These are phyloP conservation scores for Globisporangium barbulae DNA, from an alignment of 352 stramenopile species.

Conservation along the genomic window DNA sequence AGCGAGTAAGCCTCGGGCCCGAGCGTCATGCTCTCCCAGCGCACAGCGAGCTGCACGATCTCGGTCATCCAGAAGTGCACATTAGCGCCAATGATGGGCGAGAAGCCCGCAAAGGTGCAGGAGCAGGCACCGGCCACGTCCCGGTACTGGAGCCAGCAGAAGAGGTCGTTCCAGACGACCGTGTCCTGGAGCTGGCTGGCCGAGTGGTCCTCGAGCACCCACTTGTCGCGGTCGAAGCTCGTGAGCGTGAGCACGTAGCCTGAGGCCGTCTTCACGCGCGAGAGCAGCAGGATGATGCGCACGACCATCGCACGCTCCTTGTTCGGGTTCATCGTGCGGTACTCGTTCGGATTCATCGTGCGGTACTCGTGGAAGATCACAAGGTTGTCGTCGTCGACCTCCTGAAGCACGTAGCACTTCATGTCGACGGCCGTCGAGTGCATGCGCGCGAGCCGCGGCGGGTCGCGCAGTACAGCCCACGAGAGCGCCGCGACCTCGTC, in stretches of 20 bases:
- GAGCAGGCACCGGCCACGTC: background rate
- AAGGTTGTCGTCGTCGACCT: constrained; percentile 16
- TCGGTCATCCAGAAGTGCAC: constrained; percentile 14
- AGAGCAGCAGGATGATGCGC: constrained; percentile 9
- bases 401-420: constrained; percentile 12
- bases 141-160: constrained; percentile 15
- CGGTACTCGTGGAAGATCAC: constrained; percentile 14
- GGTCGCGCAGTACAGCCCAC: constrained; percentile 9
- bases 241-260: background rate
- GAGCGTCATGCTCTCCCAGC: constrained; percentile 10
- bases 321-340: constrained; percentile 10
- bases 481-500: background rate
- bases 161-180: constrained; percentile 16
- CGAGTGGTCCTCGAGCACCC: constrained; percentile 2
- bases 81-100: background rate
- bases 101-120: constrained; percentile 11
- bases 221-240: constrained; percentile 9
- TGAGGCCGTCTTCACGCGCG: background rate
- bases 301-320: background rate
- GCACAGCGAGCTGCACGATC: constrained; percentile 13
- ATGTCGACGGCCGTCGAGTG: constrained; percentile 10
- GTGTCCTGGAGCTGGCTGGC: background rate
- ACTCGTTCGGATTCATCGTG: constrained; percentile 16
- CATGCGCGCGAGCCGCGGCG: background rate
- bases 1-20: constrained; percentile 7